Evolutionary conservation across 2,329 filamentous ascomycete genomes (phyloP), one percentile per base, ranked within the genome.

Genomic region (Cryphonectria parasitica): DNA sequence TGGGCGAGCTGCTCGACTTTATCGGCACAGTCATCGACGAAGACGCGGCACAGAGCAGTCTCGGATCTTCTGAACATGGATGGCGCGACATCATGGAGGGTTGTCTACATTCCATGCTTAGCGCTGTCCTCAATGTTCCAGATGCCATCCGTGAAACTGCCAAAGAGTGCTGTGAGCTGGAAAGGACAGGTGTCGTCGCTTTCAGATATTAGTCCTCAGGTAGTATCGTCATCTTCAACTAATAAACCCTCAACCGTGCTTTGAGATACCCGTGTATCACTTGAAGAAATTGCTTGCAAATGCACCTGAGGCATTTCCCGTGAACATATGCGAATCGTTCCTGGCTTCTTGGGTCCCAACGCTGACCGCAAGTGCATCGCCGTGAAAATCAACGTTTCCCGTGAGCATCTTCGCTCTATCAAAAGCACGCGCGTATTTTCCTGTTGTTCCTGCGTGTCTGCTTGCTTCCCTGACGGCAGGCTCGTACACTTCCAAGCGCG

Each of bases 1-100:
- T 71, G 1, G 64, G 69, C 4, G 73, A 73, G 34, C 62, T 74
- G 11, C 49, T 73, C 61, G 41, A 66, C 6, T 74, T 72, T 36
- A 66, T 74, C 41, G 67, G 69, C 28, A 66, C 72, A 11, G 39
- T 71, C 31, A 70, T 74, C 15, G 73, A 74, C 41, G 72, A 69
- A 49, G 60, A 68, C 11, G 67, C 63, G 36, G 65, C 54, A 39
- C 68, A 69, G 66, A 61, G 64, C 11, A 63, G 60, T 25, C 56
- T 61, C 10, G 56, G 36, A 41, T 39, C 43, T 7, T 61, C 66
- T 39, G 49, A 31, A 22, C 60, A 68, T 19, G 66, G 52, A 6
- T 74, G 73, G 73, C 72, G 66, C 34, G 65, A 71, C 17, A 58
- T 69, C 15, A 49, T 72, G 54, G 66, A 62, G 39, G 67, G 58